A percentile compares a stretch with the other conserved stretches of the same genome.
phyloP scores from a whole-genome alignment of 1,284 basidiomycete species.

The Porogramme epimiltina region DNA sequence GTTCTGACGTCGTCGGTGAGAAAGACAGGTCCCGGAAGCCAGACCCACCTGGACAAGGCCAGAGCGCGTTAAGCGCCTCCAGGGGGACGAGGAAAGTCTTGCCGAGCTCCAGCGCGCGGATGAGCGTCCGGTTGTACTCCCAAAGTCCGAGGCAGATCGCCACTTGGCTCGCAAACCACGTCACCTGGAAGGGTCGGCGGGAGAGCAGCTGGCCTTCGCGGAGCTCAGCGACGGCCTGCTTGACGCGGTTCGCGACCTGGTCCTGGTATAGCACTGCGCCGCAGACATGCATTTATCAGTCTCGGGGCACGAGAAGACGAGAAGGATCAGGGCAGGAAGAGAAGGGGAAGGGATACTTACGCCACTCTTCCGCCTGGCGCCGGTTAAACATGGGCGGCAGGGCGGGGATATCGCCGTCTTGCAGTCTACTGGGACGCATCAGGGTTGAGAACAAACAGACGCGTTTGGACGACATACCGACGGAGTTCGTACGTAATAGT shows the following conservation, averaged over 20 bases:
- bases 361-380: slow-evolving; percentile 73
- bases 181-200: slow-evolving; percentile 66
- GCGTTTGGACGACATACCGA: slow-evolving; percentile 48
- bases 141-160: slow-evolving; percentile 65
- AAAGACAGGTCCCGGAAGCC: not conserved
- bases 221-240: slow-evolving; percentile 49
- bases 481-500: slow-evolving; percentile 65
- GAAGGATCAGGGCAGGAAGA: not conserved
- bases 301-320: not conserved
- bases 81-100: slow-evolving; percentile 63
- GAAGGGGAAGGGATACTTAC: slow-evolving; percentile 46
- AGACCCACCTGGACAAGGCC: slow-evolving; percentile 63
- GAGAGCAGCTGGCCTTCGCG: slow-evolving; percentile 54
- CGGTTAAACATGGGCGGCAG: slow-evolving; percentile 55
- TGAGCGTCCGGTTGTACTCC: slow-evolving; percentile 58
- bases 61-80: slow-evolving; percentile 67
- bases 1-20: not conserved
- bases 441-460: slow-evolving; percentile 19
- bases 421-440: slow-evolving; percentile 33
- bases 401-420: slow-evolving; percentile 33
- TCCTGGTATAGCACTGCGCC: slow-evolving; percentile 61
- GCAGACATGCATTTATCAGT: not conserved
- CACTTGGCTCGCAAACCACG: slow-evolving; percentile 55
- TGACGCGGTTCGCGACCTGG: slow-evolving; percentile 58
- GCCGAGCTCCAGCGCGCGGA: slow-evolving; percentile 65